Evolutionary conservation across 441 rosid genomes (phyloP), one percentile per base, ranked within the genome.

Genomic region (Breynia disticha): DNA sequence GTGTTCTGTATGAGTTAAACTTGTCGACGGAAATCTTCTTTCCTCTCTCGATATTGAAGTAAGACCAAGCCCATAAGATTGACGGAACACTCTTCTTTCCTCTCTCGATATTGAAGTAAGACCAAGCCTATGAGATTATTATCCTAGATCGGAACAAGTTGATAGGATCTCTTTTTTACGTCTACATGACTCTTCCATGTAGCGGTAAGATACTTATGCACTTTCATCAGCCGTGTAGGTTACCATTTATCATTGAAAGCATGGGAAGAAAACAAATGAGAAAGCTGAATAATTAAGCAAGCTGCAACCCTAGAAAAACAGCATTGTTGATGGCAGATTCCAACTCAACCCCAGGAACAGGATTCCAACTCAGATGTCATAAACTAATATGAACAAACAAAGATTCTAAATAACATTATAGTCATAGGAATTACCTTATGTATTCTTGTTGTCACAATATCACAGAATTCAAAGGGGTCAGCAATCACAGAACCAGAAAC

Each of bases 291-390:
- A 16, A 21, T 13, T 15, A 19, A 14, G 1, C 20, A 16, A 3
- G 45, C 89, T 90, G 90, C 51, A 90, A 70, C 62, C 97, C 95
- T 10, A 95, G 95, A 63, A 90, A 90, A 62, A 90, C 95, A 17
- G 90, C 95, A 79, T 90, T 90, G 72, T 90, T 90, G 59, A 90
- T 69, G 50, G 96, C 90, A 57, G 90, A 64, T 73, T 85, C 88
- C 49, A 87, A 66, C 35, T 87, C 89, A 67, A 83, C 83, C 24
- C 95, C 98, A 52, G 74, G 82, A 62, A 90, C 69, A 50, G 81
- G 76, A 52, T 87, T 87, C 70, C 72, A 41, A 11, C 3, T 41
- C 13, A 11, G 44, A 41, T 0, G 1, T 15, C 15, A 15, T 13
- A 41, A 41, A 41, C 5, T 39, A 10, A 2, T 14, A 39, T 9